Conservation (phyloP, 768 basidiomycete species). For the Pleurotus tuber-regium region DNA sequence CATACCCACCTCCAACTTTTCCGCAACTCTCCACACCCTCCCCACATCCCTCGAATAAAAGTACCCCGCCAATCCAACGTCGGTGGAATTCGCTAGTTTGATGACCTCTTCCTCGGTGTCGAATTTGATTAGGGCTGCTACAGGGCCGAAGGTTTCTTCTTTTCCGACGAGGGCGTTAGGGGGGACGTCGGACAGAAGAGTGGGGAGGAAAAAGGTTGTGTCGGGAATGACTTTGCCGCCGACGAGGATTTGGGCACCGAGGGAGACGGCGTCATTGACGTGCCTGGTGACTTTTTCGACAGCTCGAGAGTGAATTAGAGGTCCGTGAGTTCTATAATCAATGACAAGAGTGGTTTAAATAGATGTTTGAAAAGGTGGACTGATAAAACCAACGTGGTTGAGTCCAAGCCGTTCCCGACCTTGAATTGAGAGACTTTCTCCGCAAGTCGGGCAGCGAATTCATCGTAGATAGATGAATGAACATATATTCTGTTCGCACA, state of each 20-base stretch:
- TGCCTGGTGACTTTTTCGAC: conserved; percentile 84
- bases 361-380: background rate
- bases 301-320: conserved; percentile 85
- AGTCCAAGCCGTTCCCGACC: conserved; percentile 84
- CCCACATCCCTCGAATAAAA: conserved; percentile 88
- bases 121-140: conserved; percentile 86
- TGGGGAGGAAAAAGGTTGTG: conserved; percentile 77
- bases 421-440: conserved; percentile 83
- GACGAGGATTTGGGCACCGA: conserved; percentile 84
- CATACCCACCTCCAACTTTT: conserved; percentile 91
- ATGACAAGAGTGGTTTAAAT: background rate
- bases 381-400: conserved; percentile 54
- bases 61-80: conserved; percentile 90
- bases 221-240: conserved; percentile 76
- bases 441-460: conserved; percentile 85
- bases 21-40: conserved; percentile 91
- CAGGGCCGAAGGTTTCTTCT: conserved; percentile 96
- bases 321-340: conserved; percentile 84
- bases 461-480: conserved; percentile 87
- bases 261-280: conserved; percentile 81
- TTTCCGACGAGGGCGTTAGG: conserved; percentile 55
- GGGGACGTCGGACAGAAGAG: conserved; percentile 85
- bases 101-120: conserved; percentile 94
- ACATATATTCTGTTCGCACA: conserved; percentile 93
- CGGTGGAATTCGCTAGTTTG: conserved; percentile 75